Percentiles rank a stretch among this genome's conserved stretches.
Conservation (phyloP, 108 stramenopile genomes). For the Nitzschia sp. region DNA sequence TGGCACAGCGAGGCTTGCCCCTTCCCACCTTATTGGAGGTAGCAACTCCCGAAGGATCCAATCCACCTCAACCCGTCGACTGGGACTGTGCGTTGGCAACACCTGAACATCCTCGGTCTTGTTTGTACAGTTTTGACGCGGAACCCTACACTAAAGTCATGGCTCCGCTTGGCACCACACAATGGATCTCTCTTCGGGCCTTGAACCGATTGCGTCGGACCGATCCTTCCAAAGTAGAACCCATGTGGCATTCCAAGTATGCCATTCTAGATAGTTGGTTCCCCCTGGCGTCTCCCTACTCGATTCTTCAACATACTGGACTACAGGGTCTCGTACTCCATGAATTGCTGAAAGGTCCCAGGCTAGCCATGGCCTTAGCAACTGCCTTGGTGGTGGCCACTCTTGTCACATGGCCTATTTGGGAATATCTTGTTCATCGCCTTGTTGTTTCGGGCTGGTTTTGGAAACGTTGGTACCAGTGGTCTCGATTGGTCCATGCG, state of each 20-base stretch:
- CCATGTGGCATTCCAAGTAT: constrained; percentile 86
- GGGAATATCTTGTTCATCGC: constrained; percentile 54
- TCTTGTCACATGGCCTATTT: constrained; percentile 52
- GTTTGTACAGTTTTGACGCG: constrained; percentile 79
- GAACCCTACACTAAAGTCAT: constrained; percentile 77
- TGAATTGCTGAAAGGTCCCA: constrained; percentile 54
- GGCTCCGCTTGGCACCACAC: constrained; percentile 56
- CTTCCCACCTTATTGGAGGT: constrained; percentile 53
- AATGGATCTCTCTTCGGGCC: constrained; percentile 74
- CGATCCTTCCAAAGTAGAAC: constrained; percentile 86
- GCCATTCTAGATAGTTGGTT: constrained; percentile 75
- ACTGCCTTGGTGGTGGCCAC: constrained; percentile 30
- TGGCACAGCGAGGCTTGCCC: constrained; percentile 69
- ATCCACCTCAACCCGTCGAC: constrained; percentile 66
- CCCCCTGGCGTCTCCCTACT: constrained; percentile 42
- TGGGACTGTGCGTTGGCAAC: constrained; percentile 88
- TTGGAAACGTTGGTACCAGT: constrained; percentile 68
- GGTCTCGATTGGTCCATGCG: constrained; percentile 72
- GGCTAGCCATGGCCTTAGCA: constrained; percentile 36
- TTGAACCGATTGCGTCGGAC: constrained; percentile 80
- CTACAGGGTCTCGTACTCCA: constrained; percentile 60
- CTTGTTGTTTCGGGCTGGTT: constrained; percentile 57
- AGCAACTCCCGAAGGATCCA: constrained; percentile 53
- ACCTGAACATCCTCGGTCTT: constrained; percentile 59
- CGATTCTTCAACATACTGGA: constrained; percentile 66